Evolutionary conservation across 768 basidiomycete genomes (phyloP).

Genomic region (Hygrocybe punicea): DNA sequence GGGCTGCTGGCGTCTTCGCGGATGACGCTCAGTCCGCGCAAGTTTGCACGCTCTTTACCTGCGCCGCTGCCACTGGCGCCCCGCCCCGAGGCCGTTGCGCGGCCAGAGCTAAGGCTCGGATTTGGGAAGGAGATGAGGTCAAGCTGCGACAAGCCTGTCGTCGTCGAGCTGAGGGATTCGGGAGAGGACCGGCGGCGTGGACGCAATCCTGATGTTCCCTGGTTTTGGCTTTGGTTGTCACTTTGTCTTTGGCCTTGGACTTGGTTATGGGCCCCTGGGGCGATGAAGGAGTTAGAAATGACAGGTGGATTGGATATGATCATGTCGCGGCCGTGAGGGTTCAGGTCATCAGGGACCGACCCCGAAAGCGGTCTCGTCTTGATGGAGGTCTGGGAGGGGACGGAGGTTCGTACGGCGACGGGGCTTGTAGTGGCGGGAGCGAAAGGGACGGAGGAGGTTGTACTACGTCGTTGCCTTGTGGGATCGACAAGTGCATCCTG

Average conservation of each 20-base stretch:
- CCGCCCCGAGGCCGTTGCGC: constrained; percentile 17
- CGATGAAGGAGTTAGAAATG: too few species aligned
- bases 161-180: constrained; percentile 1
- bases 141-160: constrained; percentile 9
- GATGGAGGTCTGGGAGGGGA: background rate
- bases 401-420: background rate
- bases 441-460: background rate
- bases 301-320: too few species aligned
- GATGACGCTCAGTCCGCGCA: constrained; percentile 29
- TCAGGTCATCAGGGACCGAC: too few species aligned
- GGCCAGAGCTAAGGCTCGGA: constrained; percentile 13
- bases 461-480: background rate
- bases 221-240: background rate
- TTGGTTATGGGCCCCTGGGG: background rate
- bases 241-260: background rate
- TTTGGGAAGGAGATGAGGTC: constrained; percentile 12
- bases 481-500: background rate
- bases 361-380: too few species aligned
- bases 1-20: constrained; percentile 33
- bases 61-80: constrained; percentile 13
- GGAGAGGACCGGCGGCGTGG: background rate
- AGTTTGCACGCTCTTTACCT: constrained; percentile 30
- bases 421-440: background rate
- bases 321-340: too few species aligned
- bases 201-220: background rate